A percentile compares a stretch with the other conserved stretches of the same genome.
phyloP scores from a whole-genome alignment of 1,284 basidiomycete species.

The Pseudozyma tsukubaensis region DNA sequence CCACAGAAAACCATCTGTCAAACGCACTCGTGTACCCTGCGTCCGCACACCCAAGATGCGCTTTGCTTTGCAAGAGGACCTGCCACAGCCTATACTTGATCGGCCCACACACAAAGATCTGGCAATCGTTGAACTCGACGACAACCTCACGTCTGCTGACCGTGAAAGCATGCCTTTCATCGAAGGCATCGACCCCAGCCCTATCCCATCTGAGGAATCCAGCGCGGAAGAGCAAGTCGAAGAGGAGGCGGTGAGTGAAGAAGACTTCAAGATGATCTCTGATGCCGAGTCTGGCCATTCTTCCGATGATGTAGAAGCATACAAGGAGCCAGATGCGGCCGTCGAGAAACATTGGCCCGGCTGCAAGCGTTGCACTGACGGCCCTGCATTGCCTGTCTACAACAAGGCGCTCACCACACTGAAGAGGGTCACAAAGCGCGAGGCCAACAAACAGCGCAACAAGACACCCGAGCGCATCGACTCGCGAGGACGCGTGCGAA shows the following conservation, averaged over 20 bases:
- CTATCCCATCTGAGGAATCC: conserved; percentile 13
- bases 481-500: conserved; percentile 27
- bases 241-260: background rate
- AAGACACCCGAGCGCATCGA: conserved; percentile 26
- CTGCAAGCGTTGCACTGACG: conserved; percentile 40
- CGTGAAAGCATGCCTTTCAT: conserved; percentile 14
- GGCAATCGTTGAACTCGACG: conserved; percentile 15
- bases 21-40: background rate
- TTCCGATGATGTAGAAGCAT: conserved; percentile 15
- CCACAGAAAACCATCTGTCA: conserved; percentile 10
- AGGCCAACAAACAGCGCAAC: conserved; percentile 30
- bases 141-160: background rate
- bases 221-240: conserved; percentile 10
- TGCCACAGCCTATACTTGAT: conserved; percentile 23
- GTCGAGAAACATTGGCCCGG: conserved; percentile 36
- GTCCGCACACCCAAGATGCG: conserved; percentile 25
- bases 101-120: conserved; percentile 4
- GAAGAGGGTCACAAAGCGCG: conserved; percentile 27
- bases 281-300: conserved; percentile 16
- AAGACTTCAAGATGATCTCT: conserved; percentile 8
- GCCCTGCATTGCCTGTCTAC: conserved; percentile 31
- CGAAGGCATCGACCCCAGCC: conserved; percentile 16
- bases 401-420: conserved; percentile 26
- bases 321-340: conserved; percentile 20
- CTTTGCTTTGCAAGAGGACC: conserved; percentile 32